Evolutionary conservation across 2,329 filamentous ascomycete species (phyloP), one percentile per base, ranked within the genome.

Genomic region (Pseudogymnoascus sp.): DNA sequence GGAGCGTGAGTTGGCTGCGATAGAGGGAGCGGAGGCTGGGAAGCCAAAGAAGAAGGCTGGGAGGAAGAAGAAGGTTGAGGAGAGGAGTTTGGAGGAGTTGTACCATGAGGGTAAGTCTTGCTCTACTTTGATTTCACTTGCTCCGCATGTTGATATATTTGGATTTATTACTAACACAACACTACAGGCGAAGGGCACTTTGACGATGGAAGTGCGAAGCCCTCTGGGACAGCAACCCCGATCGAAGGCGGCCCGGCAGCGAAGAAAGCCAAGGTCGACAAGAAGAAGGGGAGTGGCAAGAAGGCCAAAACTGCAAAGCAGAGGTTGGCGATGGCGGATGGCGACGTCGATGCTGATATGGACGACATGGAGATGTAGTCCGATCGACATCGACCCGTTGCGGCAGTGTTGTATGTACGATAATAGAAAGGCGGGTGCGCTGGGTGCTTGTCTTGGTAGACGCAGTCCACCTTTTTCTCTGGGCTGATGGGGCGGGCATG

Each of bases 71-170:
- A 85, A 85, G 74, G 78, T 79, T 65, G 78, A 77, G 43, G 79
- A 79, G 64, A 78, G 74, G 39, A 93, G 89, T 71, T 78, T 97
- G 75, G 94, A 97, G 74, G 93, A 97, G 73, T 92, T 99, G 90
- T 99, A 99, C 78, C 94, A 99, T 74, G 94, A 99, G 82, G 94
- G 94, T 96, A 75, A 86, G 90, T 78, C 62, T 4, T n/a, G 65
- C 5, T 33, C 45, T 19, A 33, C n/a, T 33, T 41, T 23, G 3
- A 7, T 38, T 61, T 45, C 23, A 5, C 8, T 33, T 61, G 59
- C 45, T 31, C 14, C 33, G 26, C 29, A 33, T 3, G 11, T 19
- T 14, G n/a, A 19, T 33, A 64, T 69, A 60, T 70, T 63, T 59
- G 21, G 37, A 38, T 63, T 39, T 63, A 60, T 26, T 66, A 65